Base-by-base conservation (phyloP, 1,139 yeast species). In the Kurtzmaniella quercitrusa region DNA sequence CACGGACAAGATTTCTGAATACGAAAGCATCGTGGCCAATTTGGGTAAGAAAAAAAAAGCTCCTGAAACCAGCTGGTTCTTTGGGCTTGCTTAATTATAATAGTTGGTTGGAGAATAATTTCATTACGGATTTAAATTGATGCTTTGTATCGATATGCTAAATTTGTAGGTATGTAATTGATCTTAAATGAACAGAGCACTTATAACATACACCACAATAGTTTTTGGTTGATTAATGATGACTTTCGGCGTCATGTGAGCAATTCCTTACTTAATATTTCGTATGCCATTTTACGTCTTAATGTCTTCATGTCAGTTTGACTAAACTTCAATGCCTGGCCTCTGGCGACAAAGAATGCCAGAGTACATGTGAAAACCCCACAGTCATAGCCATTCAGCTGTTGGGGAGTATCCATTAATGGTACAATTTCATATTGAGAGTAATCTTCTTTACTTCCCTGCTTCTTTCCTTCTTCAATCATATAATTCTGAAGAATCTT, bases 321-420 rank as follows among this genome's bases (percentile, higher is more conserved):
- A 16, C 77, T 61, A 55, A 82, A 93, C 3, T 61, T 59, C 38
- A 87, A 64, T 0, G 68, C 66, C 30, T 62, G 58, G 9, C 66
- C 65, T 43, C 78, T 59, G 15, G 88, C 68, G 38, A 87, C 54
- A 40, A 75, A 82, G 42, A 80, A 76, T 1, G 88, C 88, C 46
- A 85, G 84, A 44, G 88, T 78, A 60, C 97, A 86, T 7, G 95
- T 79, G 56, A 91, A 93, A 1, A 93, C 95, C 1, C 99, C 99
- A 65, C 99, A 94, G 60, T 94, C 99, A 51, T 62, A 87, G 0
- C 97, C 97, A 58, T 94, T 94, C 26, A 74, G 69, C 60, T 94
- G 99, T 52, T 84, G 88, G 0, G 98, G 98, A 32, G 91, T 78
- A 20, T 71, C 66, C 32, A 69, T 61, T 42, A 56, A 65, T 2